Evolutionary conservation across 2,329 filamentous ascomycete species (phyloP), one percentile per base, ranked within the genome.

Genomic region (Aspergillus brunneoviolaceus): DNA sequence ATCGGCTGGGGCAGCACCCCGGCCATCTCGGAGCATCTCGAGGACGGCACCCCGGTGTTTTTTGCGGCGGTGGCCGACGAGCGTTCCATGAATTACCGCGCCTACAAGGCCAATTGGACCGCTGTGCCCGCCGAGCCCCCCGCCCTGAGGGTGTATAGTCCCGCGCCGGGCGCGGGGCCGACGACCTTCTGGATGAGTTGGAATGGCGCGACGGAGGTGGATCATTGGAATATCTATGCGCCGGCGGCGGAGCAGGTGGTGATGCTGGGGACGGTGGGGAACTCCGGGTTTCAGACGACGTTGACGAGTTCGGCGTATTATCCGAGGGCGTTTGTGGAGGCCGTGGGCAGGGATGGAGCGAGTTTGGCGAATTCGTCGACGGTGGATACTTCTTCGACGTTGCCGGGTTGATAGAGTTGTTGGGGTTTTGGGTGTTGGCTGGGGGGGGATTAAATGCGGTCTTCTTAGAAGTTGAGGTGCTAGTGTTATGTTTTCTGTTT

Each of bases 131-230:
- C 11, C 3, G 51, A 52, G 21, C 51, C 29, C 6, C 51, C 51
- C 16, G 42, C 19, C n/a, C 19, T 54, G 7, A 12, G 6, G 12
- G 19, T 31, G 23, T 54, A 39, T 19, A 42, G 51, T 16, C 21
- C 31, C 3, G 7, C 31, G 9, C n/a, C 29, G 1, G 33, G 21
- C 11, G 16, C 39, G 6, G 21, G 16, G 11, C 19, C 27, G 27
- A 54, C 51, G n/a, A 39, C 31, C 4, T 54, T 54, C 5, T 42
- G 33, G 29, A 27, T 54, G 19, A 54, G 51, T n/a, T 54, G 51
- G 51, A 54, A 54, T 25, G 51, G 51, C 3, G 51, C 51, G 5
- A 54, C 51, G 14, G 31, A 45, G 14, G 31, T 57, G 2, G 27
- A 39, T 33, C 5, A 25, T 2, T 57, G 55, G 55, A 39, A 19